These are phyloP conservation scores for Vigna unguiculata DNA, from an alignment of 306 rosid genomes.

Conservation along the genomic window DNA sequence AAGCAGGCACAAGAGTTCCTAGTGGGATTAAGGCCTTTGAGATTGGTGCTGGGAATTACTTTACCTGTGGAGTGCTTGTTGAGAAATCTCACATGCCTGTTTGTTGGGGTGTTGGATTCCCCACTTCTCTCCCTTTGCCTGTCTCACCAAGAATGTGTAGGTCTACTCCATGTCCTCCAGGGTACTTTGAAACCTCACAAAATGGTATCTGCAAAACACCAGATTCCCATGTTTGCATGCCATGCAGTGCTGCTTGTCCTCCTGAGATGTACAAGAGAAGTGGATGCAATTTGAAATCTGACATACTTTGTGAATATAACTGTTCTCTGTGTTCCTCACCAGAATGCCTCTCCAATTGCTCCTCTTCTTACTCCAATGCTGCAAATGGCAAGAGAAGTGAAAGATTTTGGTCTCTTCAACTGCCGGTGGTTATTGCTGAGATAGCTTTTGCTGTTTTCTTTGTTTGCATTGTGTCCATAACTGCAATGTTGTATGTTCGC, in stretches of 20 bases:
- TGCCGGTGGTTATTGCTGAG: slow-evolving; percentile 18
- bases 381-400: not conserved
- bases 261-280: slow-evolving; percentile 1
- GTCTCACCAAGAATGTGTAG: slow-evolving; percentile 17
- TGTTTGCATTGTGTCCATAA: slow-evolving; percentile 7
- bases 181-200: not conserved
- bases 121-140: slow-evolving; percentile 4
- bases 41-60: slow-evolving; percentile 15
- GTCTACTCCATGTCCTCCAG: slow-evolving; percentile 18
- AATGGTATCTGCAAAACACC: slow-evolving; percentile 8
- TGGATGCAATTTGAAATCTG: slow-evolving; percentile 14
- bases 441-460: slow-evolving; percentile 24
- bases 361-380: not conserved
- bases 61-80: slow-evolving; percentile 13
- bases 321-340: not conserved
- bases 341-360: slow-evolving; percentile 19
- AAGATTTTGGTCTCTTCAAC: slow-evolving; percentile 2
- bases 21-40: slow-evolving; percentile 18
- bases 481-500: slow-evolving; percentile 3
- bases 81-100: slow-evolving; percentile 8
- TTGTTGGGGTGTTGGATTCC: slow-evolving; percentile 28
- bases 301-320: slow-evolving; percentile 9
- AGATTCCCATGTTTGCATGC: slow-evolving; percentile 20
- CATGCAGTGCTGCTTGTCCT: slow-evolving; percentile 6
- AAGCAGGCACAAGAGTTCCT: slow-evolving; percentile 22